phyloP scores from a whole-genome alignment of 2,329 filamentous ascomycete species.

The Raffaelea albimanens region DNA sequence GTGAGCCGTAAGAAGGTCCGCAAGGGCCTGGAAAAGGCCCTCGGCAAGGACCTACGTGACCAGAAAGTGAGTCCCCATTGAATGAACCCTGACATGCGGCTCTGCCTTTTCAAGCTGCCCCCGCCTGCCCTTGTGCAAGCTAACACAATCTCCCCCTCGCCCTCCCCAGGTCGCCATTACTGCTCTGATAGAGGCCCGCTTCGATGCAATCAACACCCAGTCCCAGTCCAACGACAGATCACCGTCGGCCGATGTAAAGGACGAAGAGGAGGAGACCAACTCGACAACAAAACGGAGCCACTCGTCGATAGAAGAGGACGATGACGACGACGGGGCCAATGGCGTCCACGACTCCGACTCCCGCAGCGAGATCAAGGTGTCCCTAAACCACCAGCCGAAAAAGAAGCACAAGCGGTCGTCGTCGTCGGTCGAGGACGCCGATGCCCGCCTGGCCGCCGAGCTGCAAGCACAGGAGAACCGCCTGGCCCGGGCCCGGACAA shows the following conservation, averaged over 20 bases:
- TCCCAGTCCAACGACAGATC: conserved; percentile 32
- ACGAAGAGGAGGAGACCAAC: conserved; percentile 10
- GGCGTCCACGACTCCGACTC: conserved; percentile 13
- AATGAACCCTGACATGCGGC: too few relatives aligned
- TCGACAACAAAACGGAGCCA: conserved; percentile 27
- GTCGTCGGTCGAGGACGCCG: conserved; percentile 56
- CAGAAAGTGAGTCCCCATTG: conserved; percentile 45
- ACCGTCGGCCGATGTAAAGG: conserved; percentile 22
- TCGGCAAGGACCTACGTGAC: conserved; percentile 47
- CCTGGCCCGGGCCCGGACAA: conserved; percentile 56
- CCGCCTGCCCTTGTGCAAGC: background rate
- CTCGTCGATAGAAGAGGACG: conserved; percentile 18
- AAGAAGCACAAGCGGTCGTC: conserved; percentile 62
- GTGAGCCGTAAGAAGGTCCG: conserved; percentile 55
- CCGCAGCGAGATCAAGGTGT: conserved; percentile 37
- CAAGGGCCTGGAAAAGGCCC: conserved; percentile 41
- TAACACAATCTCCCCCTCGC: background rate
- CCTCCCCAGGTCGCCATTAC: conserved; percentile 63
- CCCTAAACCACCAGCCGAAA: conserved; percentile 22
- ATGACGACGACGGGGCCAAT: conserved; percentile 20
- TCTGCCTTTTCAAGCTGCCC: background rate
- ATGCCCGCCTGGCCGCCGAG: conserved; percentile 77
- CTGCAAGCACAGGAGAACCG: conserved; percentile 90
- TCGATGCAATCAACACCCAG: conserved; percentile 56
- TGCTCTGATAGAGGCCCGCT: conserved; percentile 61